Conservation (phyloP, 83 land plant genomes). For the Diphasiastrum complanatum region DNA sequence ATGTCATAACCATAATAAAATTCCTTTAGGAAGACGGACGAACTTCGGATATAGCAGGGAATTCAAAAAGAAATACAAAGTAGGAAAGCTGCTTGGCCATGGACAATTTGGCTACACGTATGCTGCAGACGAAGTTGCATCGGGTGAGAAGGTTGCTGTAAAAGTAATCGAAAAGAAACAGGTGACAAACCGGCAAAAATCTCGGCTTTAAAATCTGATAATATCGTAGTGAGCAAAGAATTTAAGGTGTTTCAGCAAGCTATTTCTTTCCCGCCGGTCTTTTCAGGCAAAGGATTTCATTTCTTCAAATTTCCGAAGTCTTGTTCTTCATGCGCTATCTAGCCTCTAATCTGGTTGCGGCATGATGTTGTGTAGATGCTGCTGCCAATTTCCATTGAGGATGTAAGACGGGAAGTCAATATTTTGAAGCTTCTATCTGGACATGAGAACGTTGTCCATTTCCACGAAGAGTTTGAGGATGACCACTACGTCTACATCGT, state of each 20-base stretch:
- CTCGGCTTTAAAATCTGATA: too few relatives aligned
- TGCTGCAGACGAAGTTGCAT: slow-evolving; percentile 59
- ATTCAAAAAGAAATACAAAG: slow-evolving; percentile 47
- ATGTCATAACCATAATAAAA: too few relatives aligned
- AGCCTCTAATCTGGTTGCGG: neutral
- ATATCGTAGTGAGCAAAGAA: too few relatives aligned
- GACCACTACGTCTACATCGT: slow-evolving; percentile 38
- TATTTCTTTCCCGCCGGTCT: too few relatives aligned
- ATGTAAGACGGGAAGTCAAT: slow-evolving; percentile 37
- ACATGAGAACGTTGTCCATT: slow-evolving; percentile 40
- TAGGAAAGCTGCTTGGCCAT: slow-evolving; percentile 90
- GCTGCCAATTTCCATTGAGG: slow-evolving; percentile 35
- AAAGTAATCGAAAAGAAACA: slow-evolving; percentile 87
- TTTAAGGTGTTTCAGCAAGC: too few relatives aligned
- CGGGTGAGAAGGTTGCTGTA: slow-evolving; percentile 75
- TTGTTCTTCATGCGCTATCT: neutral
- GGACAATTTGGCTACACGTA: slow-evolving; percentile 97
- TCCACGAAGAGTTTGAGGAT: slow-evolving; percentile 34
- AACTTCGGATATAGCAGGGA: slow-evolving; percentile 78
- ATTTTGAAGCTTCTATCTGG: slow-evolving; percentile 32
- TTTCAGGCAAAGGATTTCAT: too few relatives aligned
- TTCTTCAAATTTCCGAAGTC: neutral
- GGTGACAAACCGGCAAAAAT: too few relatives aligned
- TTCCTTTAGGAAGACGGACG: slow-evolving; percentile 70
- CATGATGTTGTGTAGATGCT: slow-evolving; percentile 25